Evolutionary conservation across 2,329 filamentous ascomycete species (phyloP), one percentile per base, ranked within the genome.

Genomic region (Alternaria sp.): DNA sequence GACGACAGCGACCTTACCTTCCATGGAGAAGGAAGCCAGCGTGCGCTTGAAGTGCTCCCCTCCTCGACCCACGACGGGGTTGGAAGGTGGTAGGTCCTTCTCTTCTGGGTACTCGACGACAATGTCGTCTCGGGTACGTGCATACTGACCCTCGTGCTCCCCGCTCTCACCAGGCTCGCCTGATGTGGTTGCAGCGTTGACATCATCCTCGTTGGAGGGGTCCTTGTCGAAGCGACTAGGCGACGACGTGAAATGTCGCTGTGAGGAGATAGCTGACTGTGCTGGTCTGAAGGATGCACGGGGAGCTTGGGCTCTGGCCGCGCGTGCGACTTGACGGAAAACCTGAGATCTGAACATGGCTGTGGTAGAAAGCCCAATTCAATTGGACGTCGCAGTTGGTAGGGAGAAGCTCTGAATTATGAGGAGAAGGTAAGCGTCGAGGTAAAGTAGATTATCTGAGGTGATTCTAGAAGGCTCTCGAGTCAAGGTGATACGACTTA

Each of bases 1-100:
- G 43, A 98, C 92, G 44, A 97, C 85, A 50, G 89, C 93, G 9
- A 94, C 92, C 76, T 90, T 91, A 65, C 89, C 92, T 78, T 97
- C 91, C 33, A 98, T 87, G 9, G 93, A 95, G 83, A 97, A 98
- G 46, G 89, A 89, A 33, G 92, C 89, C 26, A 97, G 87, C 0
- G 94, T 97, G 25, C 93, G 90, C 84, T 93, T 94, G 81, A 92
- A 91, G 75, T 96, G 92, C 76, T 90, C 87, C 18, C 92, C 93
- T 65, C 92, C 92, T 55, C 92, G 87, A 53, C 93, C 93, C 68
- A 89, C 87, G 8, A 95, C 88, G 5, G 92, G 90, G 60, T 85
- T 83, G 61, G 89, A 91, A 45, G 87, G 85, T 10, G 93, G 93
- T 69, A 96, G 86, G 64, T 94, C 87, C 60, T 87, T 82, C 74